Conservation (phyloP, 305 asterid genomes). For the Andrographis paniculata region DNA sequence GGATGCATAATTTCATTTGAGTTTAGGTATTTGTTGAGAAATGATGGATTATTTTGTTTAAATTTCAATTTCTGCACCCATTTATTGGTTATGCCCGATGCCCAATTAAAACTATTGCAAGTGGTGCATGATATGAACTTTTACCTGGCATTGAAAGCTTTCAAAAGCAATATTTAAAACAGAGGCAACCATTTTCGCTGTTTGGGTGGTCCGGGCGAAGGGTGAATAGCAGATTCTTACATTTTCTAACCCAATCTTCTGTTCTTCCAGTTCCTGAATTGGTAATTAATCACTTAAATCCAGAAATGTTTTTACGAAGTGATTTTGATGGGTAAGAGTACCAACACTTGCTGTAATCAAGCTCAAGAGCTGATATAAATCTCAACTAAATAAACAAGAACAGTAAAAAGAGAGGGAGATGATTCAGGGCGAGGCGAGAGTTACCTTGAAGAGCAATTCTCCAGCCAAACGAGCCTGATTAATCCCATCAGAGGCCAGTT, state of each 20-base stretch:
- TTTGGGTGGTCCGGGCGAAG: slow-evolving; percentile 82
- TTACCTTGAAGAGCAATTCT: slow-evolving; percentile 58
- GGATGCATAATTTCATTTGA: no score
- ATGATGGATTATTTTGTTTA: no score
- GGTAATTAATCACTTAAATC: slow-evolving; percentile 6
- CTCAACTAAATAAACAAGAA: background rate
- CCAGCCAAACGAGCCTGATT: slow-evolving; percentile 81
- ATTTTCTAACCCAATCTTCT: slow-evolving; percentile 36
- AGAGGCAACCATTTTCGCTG: slow-evolving; percentile 74
- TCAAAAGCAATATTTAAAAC: slow-evolving; percentile 60
- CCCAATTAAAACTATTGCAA: background rate
- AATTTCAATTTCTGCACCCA: no score
- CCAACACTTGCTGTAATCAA: background rate
- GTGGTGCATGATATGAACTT: slow-evolving; percentile 7
- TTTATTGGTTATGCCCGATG: no score
- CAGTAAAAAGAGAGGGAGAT: no score
- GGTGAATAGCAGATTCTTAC: slow-evolving; percentile 91
- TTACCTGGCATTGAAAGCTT: slow-evolving; percentile 74
- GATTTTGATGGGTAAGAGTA: background rate
- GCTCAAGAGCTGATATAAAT: background rate
- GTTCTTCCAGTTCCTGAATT: slow-evolving; percentile 51
- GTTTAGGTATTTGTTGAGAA: no score
- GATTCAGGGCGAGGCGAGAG: background rate
- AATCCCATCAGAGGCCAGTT: slow-evolving; percentile 74
- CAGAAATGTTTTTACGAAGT: background rate